Conservation (phyloP, 2,329 filamentous ascomycete species). For the Talaromyces sp. region DNA sequence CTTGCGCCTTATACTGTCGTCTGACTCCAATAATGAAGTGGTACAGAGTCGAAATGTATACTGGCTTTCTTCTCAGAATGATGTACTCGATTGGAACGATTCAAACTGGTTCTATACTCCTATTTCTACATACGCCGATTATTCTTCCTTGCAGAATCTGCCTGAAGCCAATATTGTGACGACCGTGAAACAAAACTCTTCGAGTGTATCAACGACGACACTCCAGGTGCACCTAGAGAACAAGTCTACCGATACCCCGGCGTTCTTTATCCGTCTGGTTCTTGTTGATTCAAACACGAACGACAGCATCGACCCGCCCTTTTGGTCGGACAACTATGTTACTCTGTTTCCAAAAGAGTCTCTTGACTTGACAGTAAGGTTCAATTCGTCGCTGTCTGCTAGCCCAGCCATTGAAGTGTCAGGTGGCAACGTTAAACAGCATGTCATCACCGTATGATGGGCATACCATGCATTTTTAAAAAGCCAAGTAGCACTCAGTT, state of each 20-base stretch:
- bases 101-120: constrained; percentile 61
- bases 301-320: constrained; percentile 50
- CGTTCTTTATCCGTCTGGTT: constrained; percentile 56
- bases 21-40: constrained; percentile 25
- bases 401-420: constrained; percentile 21
- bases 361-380: constrained; percentile 38
- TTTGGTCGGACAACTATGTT: constrained; percentile 63
- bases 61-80: constrained; percentile 51
- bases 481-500: background rate
- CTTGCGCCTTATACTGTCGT: constrained; percentile 48
- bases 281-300: constrained; percentile 44
- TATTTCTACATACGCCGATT: constrained; percentile 51
- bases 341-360: constrained; percentile 59
- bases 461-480: background rate
- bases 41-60: constrained; percentile 58
- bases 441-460: background rate
- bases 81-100: constrained; percentile 54
- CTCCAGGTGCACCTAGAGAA: constrained; percentile 51
- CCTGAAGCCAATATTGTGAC: constrained; percentile 38
- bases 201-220: constrained; percentile 13
- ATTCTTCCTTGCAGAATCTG: constrained; percentile 45
- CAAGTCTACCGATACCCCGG: constrained; percentile 48
- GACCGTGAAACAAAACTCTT: constrained; percentile 18
- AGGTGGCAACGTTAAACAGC: constrained; percentile 24
- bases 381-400: constrained; percentile 18